Percentiles rank a stretch among this genome's conserved stretches.
These are phyloP conservation scores for Trichoderma sp. DNA, from an alignment of 2,329 filamentous ascomycete species.

Conservation along the genomic window DNA sequence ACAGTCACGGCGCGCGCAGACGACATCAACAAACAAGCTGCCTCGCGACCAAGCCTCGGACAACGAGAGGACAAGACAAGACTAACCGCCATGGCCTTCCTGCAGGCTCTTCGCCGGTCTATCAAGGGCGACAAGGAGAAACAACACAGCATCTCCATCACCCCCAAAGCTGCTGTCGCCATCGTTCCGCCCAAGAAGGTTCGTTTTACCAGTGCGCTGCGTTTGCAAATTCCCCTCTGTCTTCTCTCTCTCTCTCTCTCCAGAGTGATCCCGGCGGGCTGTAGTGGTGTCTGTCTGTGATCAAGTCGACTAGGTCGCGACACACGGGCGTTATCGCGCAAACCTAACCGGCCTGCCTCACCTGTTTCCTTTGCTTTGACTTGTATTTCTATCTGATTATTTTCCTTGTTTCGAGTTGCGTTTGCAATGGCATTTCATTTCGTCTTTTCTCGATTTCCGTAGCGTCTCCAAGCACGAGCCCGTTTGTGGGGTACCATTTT, in stretches of 20 bases:
- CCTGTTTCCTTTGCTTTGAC: background rate
- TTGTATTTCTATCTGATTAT: background rate
- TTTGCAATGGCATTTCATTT: constrained; percentile 24
- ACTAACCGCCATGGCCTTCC: constrained; percentile 50
- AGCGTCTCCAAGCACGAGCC: background rate
- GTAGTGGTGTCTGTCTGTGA: background rate
- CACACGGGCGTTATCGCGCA: constrained; percentile 16
- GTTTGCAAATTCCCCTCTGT: background rate
- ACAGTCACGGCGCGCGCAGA: constrained; percentile 4
- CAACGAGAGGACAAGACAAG: constrained; percentile 21
- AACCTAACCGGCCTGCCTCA: background rate
- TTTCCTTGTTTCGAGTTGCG: background rate
- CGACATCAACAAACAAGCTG: constrained; percentile 2
- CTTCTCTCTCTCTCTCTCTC: background rate
- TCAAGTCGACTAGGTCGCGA: constrained; percentile 26
- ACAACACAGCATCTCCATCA: constrained; percentile 70
- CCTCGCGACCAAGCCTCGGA: constrained; percentile 20
- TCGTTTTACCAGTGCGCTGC: constrained; percentile 38
- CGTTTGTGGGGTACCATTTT: background rate
- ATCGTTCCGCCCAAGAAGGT: constrained; percentile 95
- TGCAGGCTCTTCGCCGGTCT: constrained; percentile 79
- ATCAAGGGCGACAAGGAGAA: constrained; percentile 87
- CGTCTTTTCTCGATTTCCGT: constrained; percentile 27
- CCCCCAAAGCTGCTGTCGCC: constrained; percentile 81
- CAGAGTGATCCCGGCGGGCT: background rate